Evolutionary conservation across 192 early-diverging fungal species (phyloP), one percentile per base, ranked within the genome.

Genomic region (Backusella tarrabulga): DNA sequence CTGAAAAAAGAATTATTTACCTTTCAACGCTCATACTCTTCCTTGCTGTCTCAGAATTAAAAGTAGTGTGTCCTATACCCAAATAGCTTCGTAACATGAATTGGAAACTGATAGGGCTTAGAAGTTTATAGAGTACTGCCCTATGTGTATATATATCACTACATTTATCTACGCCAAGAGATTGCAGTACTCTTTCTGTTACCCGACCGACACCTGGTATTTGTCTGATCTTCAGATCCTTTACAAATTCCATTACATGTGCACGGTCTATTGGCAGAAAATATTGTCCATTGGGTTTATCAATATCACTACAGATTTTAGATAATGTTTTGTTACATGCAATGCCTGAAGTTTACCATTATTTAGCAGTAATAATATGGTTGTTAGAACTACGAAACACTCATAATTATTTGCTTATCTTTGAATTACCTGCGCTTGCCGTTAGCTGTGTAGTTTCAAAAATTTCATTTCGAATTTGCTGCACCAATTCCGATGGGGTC

Each of bases 221-320:
- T 50, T 92, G 91, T 41, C 92, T 85, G 2, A 93, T 83, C 5
- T 76, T 69, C 3, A 92, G 73, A 1, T 66, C n/a, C 6, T 73
- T 67, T 8, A 89, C 38, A 76, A 91, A 93, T 7, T 83, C 81
- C 26, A 76, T 32, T 15, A 93, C 82, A 6, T 73, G 76, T 32
- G 75, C 73, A 21, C 67, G 76, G 6, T 86, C 73, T 36, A 77
- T 85, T 41, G 80, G 74, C n/a, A 93, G 77, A 15, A 74, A 68
- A 68, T 80, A 86, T 76, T 93, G 92, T 0, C 92, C 92, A 77
- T 93, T 93, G 6, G 92, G 92, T 77, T 93, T 93, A 42, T 93
- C 89, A n/a, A 88, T 40, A 69, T 93, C 90, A 42, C 82, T 76
- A 70, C 86, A 88, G 15, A 90, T 67, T 50, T 87, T 89, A 5